Evolutionary conservation across 805 yeast genomes (phyloP).

Genomic region (Ogataea nonfermentans): DNA sequence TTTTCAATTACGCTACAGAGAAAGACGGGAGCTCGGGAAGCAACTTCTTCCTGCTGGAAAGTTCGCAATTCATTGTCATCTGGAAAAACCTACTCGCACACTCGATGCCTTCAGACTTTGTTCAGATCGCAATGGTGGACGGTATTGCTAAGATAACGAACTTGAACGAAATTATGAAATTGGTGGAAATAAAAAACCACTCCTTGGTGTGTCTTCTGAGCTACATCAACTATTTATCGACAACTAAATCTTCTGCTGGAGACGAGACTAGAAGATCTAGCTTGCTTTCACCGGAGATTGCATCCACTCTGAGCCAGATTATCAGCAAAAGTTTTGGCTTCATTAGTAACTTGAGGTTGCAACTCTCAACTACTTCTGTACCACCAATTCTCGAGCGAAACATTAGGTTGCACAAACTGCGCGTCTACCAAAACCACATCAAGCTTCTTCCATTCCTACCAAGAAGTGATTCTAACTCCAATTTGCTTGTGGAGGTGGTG

Average conservation of each 20-base stretch:
- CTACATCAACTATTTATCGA: constrained; percentile 46
- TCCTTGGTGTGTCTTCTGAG: constrained; percentile 57
- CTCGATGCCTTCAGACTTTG: constrained; percentile 42
- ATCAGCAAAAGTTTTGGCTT: constrained; percentile 33
- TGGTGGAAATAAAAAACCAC: constrained; percentile 52
- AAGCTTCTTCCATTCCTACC: constrained; percentile 34
- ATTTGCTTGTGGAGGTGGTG: constrained; percentile 33
- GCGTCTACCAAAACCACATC: constrained; percentile 33
- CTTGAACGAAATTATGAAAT: constrained; percentile 34
- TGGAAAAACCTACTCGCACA: constrained; percentile 64
- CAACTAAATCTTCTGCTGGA: constrained; percentile 42
- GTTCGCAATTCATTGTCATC: constrained; percentile 55
- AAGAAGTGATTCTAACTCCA: constrained; percentile 33
- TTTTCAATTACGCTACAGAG: constrained; percentile 49
- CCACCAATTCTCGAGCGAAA: constrained; percentile 24
- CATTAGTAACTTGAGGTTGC: constrained; percentile 26
- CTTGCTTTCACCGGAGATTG: constrained; percentile 34
- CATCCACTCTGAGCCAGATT: constrained; percentile 31
- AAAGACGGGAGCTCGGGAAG: constrained; percentile 38
- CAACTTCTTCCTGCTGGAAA: constrained; percentile 50
- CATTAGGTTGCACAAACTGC: constrained; percentile 30
- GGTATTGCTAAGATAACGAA: constrained; percentile 35
- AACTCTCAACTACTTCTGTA: constrained; percentile 15
- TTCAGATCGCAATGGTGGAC: constrained; percentile 32
- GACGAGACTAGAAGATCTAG: constrained; percentile 25